These are phyloP conservation scores for Nothopassalora personata DNA, from an alignment of 2,329 filamentous ascomycete genomes.

Conservation along the genomic window DNA sequence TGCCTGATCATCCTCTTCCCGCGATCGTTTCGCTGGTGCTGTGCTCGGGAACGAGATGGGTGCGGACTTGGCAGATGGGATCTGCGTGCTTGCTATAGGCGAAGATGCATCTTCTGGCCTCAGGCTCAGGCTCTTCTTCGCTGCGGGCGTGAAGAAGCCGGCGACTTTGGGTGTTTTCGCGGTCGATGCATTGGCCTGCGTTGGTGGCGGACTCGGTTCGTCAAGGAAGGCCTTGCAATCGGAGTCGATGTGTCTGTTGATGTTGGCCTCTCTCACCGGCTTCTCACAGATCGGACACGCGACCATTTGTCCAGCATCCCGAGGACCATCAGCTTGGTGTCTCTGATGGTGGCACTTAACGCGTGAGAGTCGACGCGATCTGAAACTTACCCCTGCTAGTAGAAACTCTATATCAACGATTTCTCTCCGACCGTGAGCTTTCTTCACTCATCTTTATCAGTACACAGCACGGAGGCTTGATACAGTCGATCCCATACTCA, in stretches of 20 bases:
- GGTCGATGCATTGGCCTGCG: conserved; percentile 24
- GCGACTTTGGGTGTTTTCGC: conserved; percentile 37
- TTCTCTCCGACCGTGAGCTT: neutral
- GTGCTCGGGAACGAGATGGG: conserved; percentile 18
- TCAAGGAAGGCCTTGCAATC: conserved; percentile 65
- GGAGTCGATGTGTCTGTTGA: conserved; percentile 89
- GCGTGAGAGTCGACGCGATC: neutral
- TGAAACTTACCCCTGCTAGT: neutral
- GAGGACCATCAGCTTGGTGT: neutral
- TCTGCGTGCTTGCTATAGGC: conserved; percentile 20
- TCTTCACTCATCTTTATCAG: no score
- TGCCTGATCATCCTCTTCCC: conserved; percentile 22
- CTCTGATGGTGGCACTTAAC: neutral
- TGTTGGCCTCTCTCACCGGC: conserved; percentile 56
- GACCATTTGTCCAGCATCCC: conserved; percentile 20
- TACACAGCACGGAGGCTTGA: no score
- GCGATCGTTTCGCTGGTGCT: conserved; percentile 24
- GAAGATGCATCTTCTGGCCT: conserved; percentile 26
- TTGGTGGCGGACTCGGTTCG: conserved; percentile 41
- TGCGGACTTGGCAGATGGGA: conserved; percentile 11
- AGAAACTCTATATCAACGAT: neutral
- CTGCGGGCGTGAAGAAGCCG: conserved; percentile 53
- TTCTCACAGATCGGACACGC: conserved; percentile 34
- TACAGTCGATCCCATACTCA: no score
- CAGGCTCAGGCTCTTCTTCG: conserved; percentile 35